Evolutionary conservation across 1,139 yeast genomes (phyloP).

Genomic region (Nematodospora anomalae): DNA sequence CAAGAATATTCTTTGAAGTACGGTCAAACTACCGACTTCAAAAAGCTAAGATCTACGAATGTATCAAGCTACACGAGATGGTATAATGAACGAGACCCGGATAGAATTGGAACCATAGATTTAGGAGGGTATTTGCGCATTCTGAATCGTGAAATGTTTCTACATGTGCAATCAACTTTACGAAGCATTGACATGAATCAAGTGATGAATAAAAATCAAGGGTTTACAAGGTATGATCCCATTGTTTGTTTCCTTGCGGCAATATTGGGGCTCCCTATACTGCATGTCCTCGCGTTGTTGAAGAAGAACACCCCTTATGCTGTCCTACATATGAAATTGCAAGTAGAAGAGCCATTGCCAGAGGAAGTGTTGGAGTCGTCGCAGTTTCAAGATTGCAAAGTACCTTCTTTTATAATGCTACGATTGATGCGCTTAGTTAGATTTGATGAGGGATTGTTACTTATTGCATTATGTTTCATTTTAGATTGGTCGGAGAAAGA

Average conservation of each 20-base stretch:
- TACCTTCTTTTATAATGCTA: background rate
- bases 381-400: background rate
- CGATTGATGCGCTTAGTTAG: constrained; percentile 1
- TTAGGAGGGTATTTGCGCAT: background rate
- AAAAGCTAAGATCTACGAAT: background rate
- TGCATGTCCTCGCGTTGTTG: background rate
- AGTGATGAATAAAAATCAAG: background rate
- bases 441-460: constrained; percentile 6
- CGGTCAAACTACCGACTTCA: background rate
- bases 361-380: background rate
- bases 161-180: background rate
- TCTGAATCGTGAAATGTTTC: background rate
- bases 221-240: background rate
- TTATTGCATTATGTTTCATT: constrained; percentile 2
- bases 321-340: background rate
- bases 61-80: background rate
- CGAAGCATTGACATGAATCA: background rate
- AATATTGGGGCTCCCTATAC: background rate
- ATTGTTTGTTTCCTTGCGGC: background rate
- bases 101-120: background rate
- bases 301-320: background rate
- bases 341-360: background rate
- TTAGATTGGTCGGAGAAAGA: constrained; percentile 1
- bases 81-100: background rate
- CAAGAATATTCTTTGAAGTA: background rate